Evolutionary conservation across 2,329 filamentous ascomycete genomes (phyloP), one percentile per base, ranked within the genome.

Genomic region (Davidsoniella virescens): DNA sequence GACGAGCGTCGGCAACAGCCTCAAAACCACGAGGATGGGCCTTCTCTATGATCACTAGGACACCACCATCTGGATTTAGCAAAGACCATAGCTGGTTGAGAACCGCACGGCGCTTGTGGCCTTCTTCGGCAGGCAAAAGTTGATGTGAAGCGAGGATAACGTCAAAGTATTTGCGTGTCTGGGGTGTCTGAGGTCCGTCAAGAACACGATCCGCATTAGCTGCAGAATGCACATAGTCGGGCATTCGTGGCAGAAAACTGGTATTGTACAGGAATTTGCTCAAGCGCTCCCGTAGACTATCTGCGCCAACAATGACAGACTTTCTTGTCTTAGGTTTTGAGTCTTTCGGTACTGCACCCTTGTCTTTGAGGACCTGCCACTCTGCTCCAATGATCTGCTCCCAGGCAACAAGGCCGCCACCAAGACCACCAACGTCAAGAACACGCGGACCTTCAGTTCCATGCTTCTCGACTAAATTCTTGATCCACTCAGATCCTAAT

Each of bases 21-120:
- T 96, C 92, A 57, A 98, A 98, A 0, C 92, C 92, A 41, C 86
- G 78, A 10, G 87, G 85, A 10, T 94, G 77, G 0, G 87, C 92
- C 63, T 95, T 96, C 63, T 98, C 92, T 18, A 95, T 67, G 2
- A 96, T 66, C 45, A 96, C 76, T 4, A 98, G 71, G 12, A 98
- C 75, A 36, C 92, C 92, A 1, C 90, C 90, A 16, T 88, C 73
- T 1, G 84, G 84, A 48, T 84, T 85, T 3, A 95, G 70, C 47
- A 95, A 71, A 12, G 78, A 80, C 92, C 92, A 98, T 1, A 96
- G 74, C 54, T 94, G 94, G 60, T 93, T 80, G 17, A 95, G 70
- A 48, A 92, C 72, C 33, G 82, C 75, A 59, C 84, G 88, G 43
- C 88, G 82, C 59, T 83, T 70, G 58, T 81, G 85, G 9, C 83